Percentiles rank a stretch among this genome's conserved stretches.
Conservation (phyloP, 1,284 basidiomycete species). For the Microbotryum silenes-acaulis region DNA sequence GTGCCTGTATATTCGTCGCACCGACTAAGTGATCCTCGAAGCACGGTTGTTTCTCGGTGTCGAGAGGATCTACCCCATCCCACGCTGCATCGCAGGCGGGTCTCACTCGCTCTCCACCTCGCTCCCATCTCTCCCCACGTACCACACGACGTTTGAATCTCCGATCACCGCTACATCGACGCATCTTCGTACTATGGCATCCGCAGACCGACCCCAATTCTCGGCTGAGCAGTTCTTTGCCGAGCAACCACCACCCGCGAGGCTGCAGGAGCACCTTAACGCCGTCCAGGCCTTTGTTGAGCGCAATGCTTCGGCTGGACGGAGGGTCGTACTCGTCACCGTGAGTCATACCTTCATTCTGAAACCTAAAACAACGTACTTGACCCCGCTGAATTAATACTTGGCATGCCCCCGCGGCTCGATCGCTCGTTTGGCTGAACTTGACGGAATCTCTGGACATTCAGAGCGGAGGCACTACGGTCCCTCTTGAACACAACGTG, state of each 20-base stretch:
- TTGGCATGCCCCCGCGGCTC: neutral
- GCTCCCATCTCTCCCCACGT: too few relatives aligned
- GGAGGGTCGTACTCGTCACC: constrained; percentile 84
- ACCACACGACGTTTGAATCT: too few relatives aligned
- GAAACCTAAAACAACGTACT: neutral
- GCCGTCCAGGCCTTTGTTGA: constrained; percentile 63
- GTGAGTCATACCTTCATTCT: constrained; percentile 49
- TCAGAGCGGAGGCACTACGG: constrained; percentile 90
- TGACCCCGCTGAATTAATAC: neutral
- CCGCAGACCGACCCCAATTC: constrained; percentile 22
- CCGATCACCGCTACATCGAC: too few relatives aligned
- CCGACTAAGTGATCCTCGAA: too few relatives aligned
- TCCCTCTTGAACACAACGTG: constrained; percentile 93
- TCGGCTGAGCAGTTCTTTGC: constrained; percentile 80
- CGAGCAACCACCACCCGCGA: constrained; percentile 65
- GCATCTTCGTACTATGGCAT: too few relatives aligned
- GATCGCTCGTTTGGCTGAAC: constrained; percentile 8
- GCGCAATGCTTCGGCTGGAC: constrained; percentile 54
- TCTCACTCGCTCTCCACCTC: too few relatives aligned
- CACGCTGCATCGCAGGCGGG: too few relatives aligned
- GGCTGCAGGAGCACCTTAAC: constrained; percentile 58
- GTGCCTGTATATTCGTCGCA: too few relatives aligned
- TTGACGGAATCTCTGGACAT: too few relatives aligned
- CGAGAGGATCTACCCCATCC: too few relatives aligned
- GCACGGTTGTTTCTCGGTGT: too few relatives aligned